A percentile compares a stretch with the other conserved stretches of the same genome.
Evolutionary conservation across 805 yeast genomes (phyloP).

Genomic region (Clavispora santaluciae): DNA sequence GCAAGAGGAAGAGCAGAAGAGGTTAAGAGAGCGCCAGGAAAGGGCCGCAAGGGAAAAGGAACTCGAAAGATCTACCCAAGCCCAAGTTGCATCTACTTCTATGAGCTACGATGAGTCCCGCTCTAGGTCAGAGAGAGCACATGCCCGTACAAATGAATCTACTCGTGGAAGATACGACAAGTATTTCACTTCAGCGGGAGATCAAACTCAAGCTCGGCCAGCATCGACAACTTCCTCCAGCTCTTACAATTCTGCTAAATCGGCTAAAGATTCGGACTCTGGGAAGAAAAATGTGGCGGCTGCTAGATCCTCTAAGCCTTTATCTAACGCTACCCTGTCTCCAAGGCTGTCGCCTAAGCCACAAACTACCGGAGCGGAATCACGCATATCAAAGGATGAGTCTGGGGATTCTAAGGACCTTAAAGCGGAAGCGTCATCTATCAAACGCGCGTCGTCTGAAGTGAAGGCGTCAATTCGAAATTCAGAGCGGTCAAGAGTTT

Average conservation of each 20-base stretch:
- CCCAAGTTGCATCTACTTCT: slow-evolving; percentile 5
- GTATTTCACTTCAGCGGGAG: slow-evolving; percentile 17
- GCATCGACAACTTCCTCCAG: slow-evolving; percentile 3
- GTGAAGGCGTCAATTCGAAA: no score
- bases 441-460: no score
- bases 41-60: slow-evolving; percentile 3
- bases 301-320: background rate
- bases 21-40: slow-evolving; percentile 7
- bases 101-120: slow-evolving; percentile 19
- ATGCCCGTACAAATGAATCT: slow-evolving; percentile 11
- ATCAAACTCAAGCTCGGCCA: background rate
- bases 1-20: slow-evolving; percentile 11
- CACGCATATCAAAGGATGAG: no score
- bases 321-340: background rate
- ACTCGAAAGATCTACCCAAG: slow-evolving; percentile 1
- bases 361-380: no score
- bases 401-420: no score
- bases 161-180: slow-evolving; percentile 27
- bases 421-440: no score
- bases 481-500: background rate
- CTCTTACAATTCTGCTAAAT: background rate
- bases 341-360: background rate
- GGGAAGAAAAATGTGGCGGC: no score
- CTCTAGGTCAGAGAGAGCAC: slow-evolving; percentile 8
- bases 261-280: background rate